Conservation (phyloP, 1,139 yeast species). For the Debaryomyces robertsiae region DNA sequence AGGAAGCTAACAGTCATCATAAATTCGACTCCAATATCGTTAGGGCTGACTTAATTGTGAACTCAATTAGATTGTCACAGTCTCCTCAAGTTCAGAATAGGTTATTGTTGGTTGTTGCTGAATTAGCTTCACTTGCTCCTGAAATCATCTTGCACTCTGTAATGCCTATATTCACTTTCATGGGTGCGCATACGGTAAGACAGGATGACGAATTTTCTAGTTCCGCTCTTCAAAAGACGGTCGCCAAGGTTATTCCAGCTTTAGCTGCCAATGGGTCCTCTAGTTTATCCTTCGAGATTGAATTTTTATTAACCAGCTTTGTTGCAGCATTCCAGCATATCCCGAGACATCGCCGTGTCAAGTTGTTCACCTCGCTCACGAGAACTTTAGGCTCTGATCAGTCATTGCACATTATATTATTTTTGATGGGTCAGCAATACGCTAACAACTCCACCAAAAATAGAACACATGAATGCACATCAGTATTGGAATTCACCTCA, state of each 20-base stretch:
- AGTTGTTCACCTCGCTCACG: constrained; percentile 76
- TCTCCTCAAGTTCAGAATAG: constrained; percentile 96
- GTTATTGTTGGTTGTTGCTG: constrained; percentile 79
- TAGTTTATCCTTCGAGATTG: constrained; percentile 63
- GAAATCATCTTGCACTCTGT: constrained; percentile 92
- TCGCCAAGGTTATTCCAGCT: constrained; percentile 89
- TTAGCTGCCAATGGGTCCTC: constrained; percentile 64
- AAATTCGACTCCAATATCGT: constrained; percentile 65
- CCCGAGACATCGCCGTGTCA: constrained; percentile 94
- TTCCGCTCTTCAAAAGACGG: constrained; percentile 90
- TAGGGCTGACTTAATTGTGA: constrained; percentile 87
- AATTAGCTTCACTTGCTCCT: constrained; percentile 85
- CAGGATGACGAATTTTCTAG: constrained; percentile 96
- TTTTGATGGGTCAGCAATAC: constrained; percentile 80
- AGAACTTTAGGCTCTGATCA: constrained; percentile 70
- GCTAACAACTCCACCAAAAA: constrained; percentile 54
- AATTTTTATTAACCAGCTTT: constrained; percentile 83
- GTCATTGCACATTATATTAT: constrained; percentile 72
- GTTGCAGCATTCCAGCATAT: constrained; percentile 93
- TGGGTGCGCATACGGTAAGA: constrained; percentile 97
- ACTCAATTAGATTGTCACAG: constrained; percentile 83
- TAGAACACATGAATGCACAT: constrained; percentile 64
- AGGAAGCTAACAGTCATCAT: constrained; percentile 23
- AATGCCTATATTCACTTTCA: constrained; percentile 97
- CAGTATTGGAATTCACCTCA: constrained; percentile 69